These are phyloP conservation scores for Citrus reticulata DNA, from an alignment of 345 rosid genomes.

Conservation along the genomic window DNA sequence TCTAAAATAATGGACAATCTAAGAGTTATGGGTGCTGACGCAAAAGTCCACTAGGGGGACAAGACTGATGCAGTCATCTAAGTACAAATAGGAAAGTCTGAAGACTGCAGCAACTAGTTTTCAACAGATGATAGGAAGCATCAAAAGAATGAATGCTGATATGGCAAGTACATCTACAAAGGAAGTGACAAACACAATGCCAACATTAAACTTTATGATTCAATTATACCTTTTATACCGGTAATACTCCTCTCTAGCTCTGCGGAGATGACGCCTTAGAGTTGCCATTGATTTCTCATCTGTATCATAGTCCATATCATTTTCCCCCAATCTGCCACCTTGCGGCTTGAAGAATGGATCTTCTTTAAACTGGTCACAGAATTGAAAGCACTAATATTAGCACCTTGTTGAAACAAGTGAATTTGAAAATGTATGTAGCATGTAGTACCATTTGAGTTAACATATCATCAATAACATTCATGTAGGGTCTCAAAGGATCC, in stretches of 20 bases:
- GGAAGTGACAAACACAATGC: not conserved
- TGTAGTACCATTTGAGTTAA: conserved; percentile 69
- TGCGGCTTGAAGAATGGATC: conserved; percentile 98
- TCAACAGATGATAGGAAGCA: not conserved
- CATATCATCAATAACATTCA: conserved; percentile 94
- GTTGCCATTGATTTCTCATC: conserved; percentile 99
- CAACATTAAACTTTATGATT: not conserved
- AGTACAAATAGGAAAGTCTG: not conserved
- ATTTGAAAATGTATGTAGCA: conserved; percentile 2
- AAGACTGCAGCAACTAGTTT: not conserved
- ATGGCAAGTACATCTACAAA: not conserved
- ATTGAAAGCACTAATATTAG: conserved; percentile 8
- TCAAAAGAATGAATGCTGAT: not conserved
- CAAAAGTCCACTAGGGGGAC: not conserved
- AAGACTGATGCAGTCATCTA: not conserved
- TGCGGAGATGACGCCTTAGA: conserved; percentile 88
- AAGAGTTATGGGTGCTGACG: not conserved
- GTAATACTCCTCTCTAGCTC: conserved; percentile 90
- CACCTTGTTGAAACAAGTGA: not conserved
- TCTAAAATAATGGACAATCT: not conserved
- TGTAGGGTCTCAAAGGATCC: conserved; percentile 94
- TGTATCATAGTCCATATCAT: conserved; percentile 99
- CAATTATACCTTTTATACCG: conserved; percentile 80
- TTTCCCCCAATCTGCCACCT: conserved; percentile 96
- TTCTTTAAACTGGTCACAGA: conserved; percentile 61